These are phyloP conservation scores for Polysphondylium violaceum DNA, from an alignment of 78 protist genomes.

Conservation along the genomic window DNA sequence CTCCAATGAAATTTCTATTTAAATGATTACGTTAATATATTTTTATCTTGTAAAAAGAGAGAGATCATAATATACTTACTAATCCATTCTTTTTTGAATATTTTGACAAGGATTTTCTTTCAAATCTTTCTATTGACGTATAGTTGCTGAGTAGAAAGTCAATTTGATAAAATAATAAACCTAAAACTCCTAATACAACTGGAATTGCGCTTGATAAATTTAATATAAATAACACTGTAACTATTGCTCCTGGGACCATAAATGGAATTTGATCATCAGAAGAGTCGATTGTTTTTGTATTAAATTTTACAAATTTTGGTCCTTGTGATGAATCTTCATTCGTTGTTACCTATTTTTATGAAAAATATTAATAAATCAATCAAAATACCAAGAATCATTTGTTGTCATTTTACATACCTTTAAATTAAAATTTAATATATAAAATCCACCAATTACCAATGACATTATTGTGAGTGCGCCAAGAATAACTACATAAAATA, in stretches of 20 bases:
- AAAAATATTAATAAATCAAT: too few relatives aligned
- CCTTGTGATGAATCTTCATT: neutral
- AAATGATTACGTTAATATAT: neutral
- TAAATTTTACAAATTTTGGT: neutral
- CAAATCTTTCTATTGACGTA: slow-evolving; percentile 39
- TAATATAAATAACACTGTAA: slow-evolving; percentile 39
- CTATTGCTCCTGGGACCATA: neutral
- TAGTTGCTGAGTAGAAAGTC: slow-evolving; percentile 26
- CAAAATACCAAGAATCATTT: too few relatives aligned
- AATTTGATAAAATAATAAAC: slow-evolving; percentile 41
- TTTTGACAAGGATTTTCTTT: slow-evolving; percentile 25
- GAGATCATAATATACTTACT: neutral
- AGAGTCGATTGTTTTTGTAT: neutral
- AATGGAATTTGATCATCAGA: neutral
- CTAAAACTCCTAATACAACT: slow-evolving; percentile 41
- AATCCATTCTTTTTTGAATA: slow-evolving; percentile 35
- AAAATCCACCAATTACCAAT: slow-evolving; percentile 8
- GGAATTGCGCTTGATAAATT: slow-evolving; percentile 35
- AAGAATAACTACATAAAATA: slow-evolving; percentile 26
- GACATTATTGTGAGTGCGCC: neutral
- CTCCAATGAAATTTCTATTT: slow-evolving; percentile 23
- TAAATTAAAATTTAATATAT: slow-evolving; percentile 29
- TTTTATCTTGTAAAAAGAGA: neutral
- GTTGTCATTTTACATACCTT: neutral
- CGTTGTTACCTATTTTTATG: neutral